Conservation (phyloP, 73 alveolate species). For the Uronychia binucleata region DNA sequence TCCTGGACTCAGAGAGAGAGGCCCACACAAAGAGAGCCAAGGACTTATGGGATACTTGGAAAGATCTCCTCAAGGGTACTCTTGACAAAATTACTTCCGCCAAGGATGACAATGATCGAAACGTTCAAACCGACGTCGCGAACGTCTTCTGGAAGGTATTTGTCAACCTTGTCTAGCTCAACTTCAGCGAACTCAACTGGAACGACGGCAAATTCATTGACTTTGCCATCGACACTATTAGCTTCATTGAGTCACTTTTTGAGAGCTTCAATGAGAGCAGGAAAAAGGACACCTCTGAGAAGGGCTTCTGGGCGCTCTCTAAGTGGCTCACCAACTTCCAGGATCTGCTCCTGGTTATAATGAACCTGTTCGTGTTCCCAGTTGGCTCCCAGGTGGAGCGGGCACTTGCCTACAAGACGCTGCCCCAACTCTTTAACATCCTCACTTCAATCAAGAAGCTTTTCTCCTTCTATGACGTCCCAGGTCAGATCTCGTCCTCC, state of each 20-base stretch:
- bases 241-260: neutral
- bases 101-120: neutral
- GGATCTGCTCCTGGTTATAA: neutral
- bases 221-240: neutral
- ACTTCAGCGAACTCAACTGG: neutral
- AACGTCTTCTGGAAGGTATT: neutral
- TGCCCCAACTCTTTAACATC: neutral
- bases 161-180: neutral
- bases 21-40: neutral
- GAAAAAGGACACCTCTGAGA: neutral
- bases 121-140: neutral
- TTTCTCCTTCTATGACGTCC: neutral
- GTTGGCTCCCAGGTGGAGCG: neutral
- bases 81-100: neutral
- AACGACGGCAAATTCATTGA: neutral
- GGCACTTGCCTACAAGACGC: neutral
- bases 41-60: constrained; percentile 8
- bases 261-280: neutral
- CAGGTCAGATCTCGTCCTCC: neutral
- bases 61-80: neutral
- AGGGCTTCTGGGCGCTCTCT: neutral
- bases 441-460: neutral
- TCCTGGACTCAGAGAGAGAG: neutral
- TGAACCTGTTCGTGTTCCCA: neutral
- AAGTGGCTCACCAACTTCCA: neutral